Evolutionary conservation across 192 early-diverging fungal genomes (phyloP), one percentile per base, ranked within the genome.

Genomic region (Linderina pennispora): DNA sequence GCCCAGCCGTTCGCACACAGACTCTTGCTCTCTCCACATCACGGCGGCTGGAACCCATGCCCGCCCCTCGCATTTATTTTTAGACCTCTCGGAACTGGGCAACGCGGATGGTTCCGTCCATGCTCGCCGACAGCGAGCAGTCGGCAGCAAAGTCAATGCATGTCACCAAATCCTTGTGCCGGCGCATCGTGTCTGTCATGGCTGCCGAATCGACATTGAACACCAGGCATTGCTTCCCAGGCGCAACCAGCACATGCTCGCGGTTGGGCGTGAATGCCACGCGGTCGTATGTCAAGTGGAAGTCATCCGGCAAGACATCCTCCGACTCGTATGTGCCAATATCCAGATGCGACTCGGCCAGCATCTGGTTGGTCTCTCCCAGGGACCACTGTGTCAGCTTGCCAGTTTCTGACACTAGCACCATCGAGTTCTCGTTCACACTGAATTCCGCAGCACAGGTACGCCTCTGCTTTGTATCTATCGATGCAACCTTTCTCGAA

Each of bases 301-400:
- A 60, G 34, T 72, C 62, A 21, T 43, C 38, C 3, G 49, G 34
- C n/a, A n/a, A n/a, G 25, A 41, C 34, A 2, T 23, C 39, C 9
- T 34, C 43, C 1, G 24, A 33, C 15, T 25, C 49, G 5, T 20
- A 43, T 1, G 52, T 36, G 11, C 41, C 48, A n/a, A 72, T 49
- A 33, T 31, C 39, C 25, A 72, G 46, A 8, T 25, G 45, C 17
- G 69, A 72, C 46, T 65, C 61, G 6, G 69, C 69, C 1, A 60
- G 46, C 62, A 72, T 56, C 33, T 57, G 57, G 46, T 33, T 41
- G 53, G 45, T 23, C 37, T 49, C 54, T 15, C 62, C 48, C 19
- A 72, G 53, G 35, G 69, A 72, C 69, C 69, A 72, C 46, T 60
- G 69, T 19, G 69, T 72, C 34, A 72, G 62, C 21, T 48, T 57